These are phyloP conservation scores for Periconia digitata DNA, from an alignment of 2,329 filamentous ascomycete species.

Conservation along the genomic window DNA sequence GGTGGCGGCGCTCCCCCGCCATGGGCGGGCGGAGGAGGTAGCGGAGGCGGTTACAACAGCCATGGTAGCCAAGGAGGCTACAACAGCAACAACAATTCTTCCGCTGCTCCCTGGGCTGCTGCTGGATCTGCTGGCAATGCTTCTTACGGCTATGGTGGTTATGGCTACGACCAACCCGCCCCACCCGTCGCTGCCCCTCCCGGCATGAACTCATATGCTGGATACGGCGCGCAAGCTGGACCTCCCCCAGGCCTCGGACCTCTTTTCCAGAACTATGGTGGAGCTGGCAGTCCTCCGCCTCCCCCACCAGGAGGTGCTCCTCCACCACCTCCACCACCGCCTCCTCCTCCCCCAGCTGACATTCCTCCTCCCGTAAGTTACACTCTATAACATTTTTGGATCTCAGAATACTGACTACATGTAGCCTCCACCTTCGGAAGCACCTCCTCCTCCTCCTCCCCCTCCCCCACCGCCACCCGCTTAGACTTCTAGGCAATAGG, in stretches of 20 bases:
- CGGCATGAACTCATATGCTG: slow-evolving; percentile 44
- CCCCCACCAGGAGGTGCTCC: slow-evolving; percentile 61
- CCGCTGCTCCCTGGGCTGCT: slow-evolving; percentile 45
- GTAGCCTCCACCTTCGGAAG: slow-evolving; percentile 58
- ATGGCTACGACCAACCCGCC: slow-evolving; percentile 31
- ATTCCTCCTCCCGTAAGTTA: slow-evolving; percentile 55
- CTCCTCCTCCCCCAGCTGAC: slow-evolving; percentile 58
- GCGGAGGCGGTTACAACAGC: slow-evolving; percentile 29
- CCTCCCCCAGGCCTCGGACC: slow-evolving; percentile 60
- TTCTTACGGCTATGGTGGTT: slow-evolving; percentile 47
- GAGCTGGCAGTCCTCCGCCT: slow-evolving; percentile 58
- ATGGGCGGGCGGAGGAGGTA: slow-evolving; percentile 34
- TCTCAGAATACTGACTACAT: background rate
- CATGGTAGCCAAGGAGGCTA: slow-evolving; percentile 21
- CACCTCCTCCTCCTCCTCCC: slow-evolving; percentile 58
- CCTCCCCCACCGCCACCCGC: slow-evolving; percentile 47
- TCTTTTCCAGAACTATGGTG: slow-evolving; percentile 67
- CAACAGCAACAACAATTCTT: slow-evolving; percentile 41
- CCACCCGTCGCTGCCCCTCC: slow-evolving; percentile 28
- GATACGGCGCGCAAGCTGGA: slow-evolving; percentile 47
- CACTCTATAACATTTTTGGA: slow-evolving; percentile 46
- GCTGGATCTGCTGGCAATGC: slow-evolving; percentile 34
- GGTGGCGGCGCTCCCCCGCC: slow-evolving; percentile 46
- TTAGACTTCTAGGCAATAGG: slow-evolving; percentile 9
- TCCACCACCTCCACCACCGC: slow-evolving; percentile 59